Evolutionary conservation across 2,329 filamentous ascomycete species (phyloP), one percentile per base, ranked within the genome.

Genomic region (Diaporthe amygdali): DNA sequence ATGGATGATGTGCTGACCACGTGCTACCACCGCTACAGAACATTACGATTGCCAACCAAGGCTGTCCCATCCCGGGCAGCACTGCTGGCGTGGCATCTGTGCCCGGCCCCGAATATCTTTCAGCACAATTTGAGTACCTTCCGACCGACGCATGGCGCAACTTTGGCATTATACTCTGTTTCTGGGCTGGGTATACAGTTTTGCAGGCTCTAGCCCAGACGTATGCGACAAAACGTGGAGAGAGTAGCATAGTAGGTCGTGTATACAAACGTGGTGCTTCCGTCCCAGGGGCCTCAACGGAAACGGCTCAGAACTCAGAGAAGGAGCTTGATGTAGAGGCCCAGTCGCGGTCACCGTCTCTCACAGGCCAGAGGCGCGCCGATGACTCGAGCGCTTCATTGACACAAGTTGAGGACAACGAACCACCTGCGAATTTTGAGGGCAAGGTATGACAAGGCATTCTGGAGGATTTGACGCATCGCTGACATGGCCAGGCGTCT

Each of bases 381-480:
- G 20, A 59, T 9, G 55, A 59, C 4, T 59, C 55, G 25, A 59
- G 37, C 4, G 55, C 17, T 17, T 59, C 55, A 22, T 41, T 44
- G 15, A 59, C 55, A 1, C 55, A 59, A 20, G 46, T 68, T 12
- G 46, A 68, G 15, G 44, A 52, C 17, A 39, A 27, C 8, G 22
- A 17, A 14, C 5, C 34, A 0, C 89, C 92, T 46, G 82, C 93
- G 1, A 81, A 90, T 27, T 86, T 87, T 1, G 37, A 59, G 20
- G 55, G 2, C 32, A 93, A 93, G 78, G 91, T 88, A 0, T 91
- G 89, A 0, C 84, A 93, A 0, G 93, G 94, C 75, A 94, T 92
- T 0, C 94, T 92, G 91, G 92, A 92, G 71, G 47, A 5, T 72
- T 30, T 27, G 2, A 22, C n/a, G n/a, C n/a, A 17, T 63, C 6